A percentile compares a stretch with the other conserved stretches of the same genome.
Conservation (phyloP, 148 eudicot species). For the Silene latifolia region DNA sequence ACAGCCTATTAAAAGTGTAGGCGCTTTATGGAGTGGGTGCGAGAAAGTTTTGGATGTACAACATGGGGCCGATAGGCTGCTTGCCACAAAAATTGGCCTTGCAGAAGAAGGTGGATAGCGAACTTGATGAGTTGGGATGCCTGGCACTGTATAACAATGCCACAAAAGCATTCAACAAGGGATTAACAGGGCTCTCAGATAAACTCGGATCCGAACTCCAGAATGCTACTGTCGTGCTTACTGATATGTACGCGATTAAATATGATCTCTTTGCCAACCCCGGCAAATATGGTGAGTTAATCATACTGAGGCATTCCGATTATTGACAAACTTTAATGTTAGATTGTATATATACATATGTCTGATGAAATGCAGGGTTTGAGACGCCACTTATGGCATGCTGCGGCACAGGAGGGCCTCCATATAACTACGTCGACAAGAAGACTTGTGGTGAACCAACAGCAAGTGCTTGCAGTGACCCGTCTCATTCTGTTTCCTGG, state of each 20-base stretch:
- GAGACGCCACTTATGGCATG: slow-evolving; percentile 45
- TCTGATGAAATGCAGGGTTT: slow-evolving; percentile 31
- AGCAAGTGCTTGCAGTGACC: slow-evolving; percentile 30
- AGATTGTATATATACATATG: too few species aligned
- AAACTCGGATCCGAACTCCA: slow-evolving; percentile 27
- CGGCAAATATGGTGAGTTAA: slow-evolving; percentile 31
- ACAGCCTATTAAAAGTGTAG: slow-evolving; percentile 2
- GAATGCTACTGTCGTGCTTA: slow-evolving; percentile 30
- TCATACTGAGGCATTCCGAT: too few species aligned
- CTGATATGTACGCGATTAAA: slow-evolving; percentile 48
- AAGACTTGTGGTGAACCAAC: slow-evolving; percentile 29
- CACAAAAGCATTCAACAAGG: slow-evolving; percentile 34
- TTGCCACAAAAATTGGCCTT: slow-evolving; percentile 37
- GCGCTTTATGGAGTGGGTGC: slow-evolving; percentile 30
- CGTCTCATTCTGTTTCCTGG: slow-evolving; percentile 31
- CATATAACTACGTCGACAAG: slow-evolving; percentile 35
- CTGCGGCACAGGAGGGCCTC: slow-evolving; percentile 48
- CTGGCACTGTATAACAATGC: slow-evolving; percentile 32
- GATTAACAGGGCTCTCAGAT: slow-evolving; percentile 26
- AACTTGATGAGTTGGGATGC: slow-evolving; percentile 41
- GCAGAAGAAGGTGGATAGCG: slow-evolving; percentile 19
- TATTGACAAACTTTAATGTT: too few species aligned
- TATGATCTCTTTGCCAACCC: slow-evolving; percentile 43
- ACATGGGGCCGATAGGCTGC: slow-evolving; percentile 39
- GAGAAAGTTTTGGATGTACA: slow-evolving; percentile 41